These are phyloP conservation scores for Cladosporium sp. DNA, from an alignment of 2,329 filamentous ascomycete genomes.

Conservation along the genomic window DNA sequence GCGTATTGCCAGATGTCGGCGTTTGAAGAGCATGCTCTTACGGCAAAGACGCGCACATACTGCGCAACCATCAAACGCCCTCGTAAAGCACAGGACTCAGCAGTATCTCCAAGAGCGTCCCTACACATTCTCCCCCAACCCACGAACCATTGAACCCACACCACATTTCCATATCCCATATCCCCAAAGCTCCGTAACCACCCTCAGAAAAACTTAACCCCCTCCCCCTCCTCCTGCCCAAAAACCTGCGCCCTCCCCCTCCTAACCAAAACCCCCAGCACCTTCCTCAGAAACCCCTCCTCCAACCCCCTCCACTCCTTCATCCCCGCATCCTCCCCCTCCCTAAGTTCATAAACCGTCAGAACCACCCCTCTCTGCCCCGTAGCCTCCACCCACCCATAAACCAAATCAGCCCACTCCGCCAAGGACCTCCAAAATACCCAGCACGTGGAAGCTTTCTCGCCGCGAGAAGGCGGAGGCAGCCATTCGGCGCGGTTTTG, in stretches of 20 bases:
- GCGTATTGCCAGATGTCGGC: no score
- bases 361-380: slow-evolving; percentile 84
- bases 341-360: slow-evolving; percentile 84
- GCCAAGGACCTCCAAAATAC: slow-evolving; percentile 82
- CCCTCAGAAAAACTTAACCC: slow-evolving; percentile 90
- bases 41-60: no score
- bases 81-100: no score
- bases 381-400: slow-evolving; percentile 77
- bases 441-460: slow-evolving; percentile 57
- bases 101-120: no score
- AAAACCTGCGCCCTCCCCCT: slow-evolving; percentile 90
- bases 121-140: no score
- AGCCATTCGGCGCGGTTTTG: slow-evolving; percentile 64
- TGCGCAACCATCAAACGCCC: no score
- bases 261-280: slow-evolving; percentile 77
- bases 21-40: no score
- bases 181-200: no score
- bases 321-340: slow-evolving; percentile 72
- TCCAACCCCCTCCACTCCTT: slow-evolving; percentile 56
- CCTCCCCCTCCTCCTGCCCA: slow-evolving; percentile 78
- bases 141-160: no score
- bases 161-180: not conserved
- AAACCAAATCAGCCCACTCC: slow-evolving; percentile 80
- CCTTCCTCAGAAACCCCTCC: slow-evolving; percentile 70
- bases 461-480: slow-evolving; percentile 23